Base-by-base conservation (phyloP, 2,329 filamentous ascomycete species). In the Talaromyces islandicus region DNA sequence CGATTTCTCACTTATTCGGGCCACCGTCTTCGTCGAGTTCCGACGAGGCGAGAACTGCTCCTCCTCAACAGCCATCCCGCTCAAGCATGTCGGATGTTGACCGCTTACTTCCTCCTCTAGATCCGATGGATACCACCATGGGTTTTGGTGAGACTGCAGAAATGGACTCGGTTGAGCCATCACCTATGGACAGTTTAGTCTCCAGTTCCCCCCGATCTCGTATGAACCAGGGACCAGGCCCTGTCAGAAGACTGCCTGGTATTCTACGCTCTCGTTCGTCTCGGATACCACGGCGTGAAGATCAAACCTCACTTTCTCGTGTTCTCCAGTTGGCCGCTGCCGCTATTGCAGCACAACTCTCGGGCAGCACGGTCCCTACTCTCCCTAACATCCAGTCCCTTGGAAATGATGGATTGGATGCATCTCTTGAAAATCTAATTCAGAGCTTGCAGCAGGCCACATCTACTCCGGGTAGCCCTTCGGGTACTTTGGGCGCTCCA, bases 321-420 rank as follows among this genome's bases (percentile, higher is more conserved):
- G 77, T 88, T 30, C 75, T 88, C 19, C 86, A 85, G 53, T 79
- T 86, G 24, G 85, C 85, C 30, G 85, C 85, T 14, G 82, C 84
- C 43, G 84, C 85, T 12, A 87, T 86, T 41, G 85, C 85, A 57
- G 84, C 85, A 52, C 85, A 86, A 59, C 77, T 88, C 41, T 86
- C 86, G 64, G 85, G 85, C n/a, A 81, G 81, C 41, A 78, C 83
- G 64, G 80, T 81, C 52, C 80, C 81, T 60, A 79, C 80, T 2
- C 74, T 85, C 53, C 79, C 83, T 27, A 81, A 84, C 65, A 80
- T 83, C 14, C 78, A 84, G 60, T 78, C 79, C 59, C 69, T 84
- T 53, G 81, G 81, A 3, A 79, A 78, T 35, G 81, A 83, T 60
- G 82, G 81, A 14, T 77, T 86, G 56, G 85, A 87, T 63, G 85